Evolutionary conservation across 164 flowering plant genomes (phyloP), one percentile per base, ranked within the genome.

Genomic region (Euptelea pleiosperma): DNA sequence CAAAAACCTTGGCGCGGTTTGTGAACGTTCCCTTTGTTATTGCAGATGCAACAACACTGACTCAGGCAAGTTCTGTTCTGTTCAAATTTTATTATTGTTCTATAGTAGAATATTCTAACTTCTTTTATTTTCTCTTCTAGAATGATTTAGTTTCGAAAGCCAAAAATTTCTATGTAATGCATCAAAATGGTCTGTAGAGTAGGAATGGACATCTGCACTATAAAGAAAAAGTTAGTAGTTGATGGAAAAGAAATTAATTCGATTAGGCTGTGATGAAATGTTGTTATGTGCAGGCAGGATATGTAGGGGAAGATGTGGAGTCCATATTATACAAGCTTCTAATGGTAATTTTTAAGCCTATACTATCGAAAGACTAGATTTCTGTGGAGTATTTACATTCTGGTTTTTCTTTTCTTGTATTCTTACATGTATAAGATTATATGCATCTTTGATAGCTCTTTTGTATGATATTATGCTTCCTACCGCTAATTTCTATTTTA

Each of bases 11-110:
- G 72, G 97, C 97, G 43, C 80, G 89, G 57, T 77, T 86, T 68
- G 97, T 90, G 57, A 87, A 92, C 69, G 98, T 92, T 65, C 98
- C 98, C 49, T 92, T 92, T 68, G 94, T 87, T 58, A 89, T 89
- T 57, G 92, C 94, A 2, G 98, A 91, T 82, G 98, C 98, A 40
- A 88, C 96, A 14, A 88, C 94, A 46, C 71, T 91, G 54, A 91
- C 98, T 59, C 98, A 88, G 96, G 98, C 74, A 79, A 79, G 87
- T 76, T 65, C 34, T 16, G 22, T 28, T 50, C 49, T 59, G 15
- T 36, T 34, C 28, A 26, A 35, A 53, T 52, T 6, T 52, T 33
- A 3, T 22, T 35, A 48, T 1, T 48, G 8, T n/a, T 8, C 16
- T 41, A n/a, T n/a, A 4, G 14, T 24, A 5, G 8, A 12, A 30